These are phyloP conservation scores for Whalleya microplaca DNA, from an alignment of 2,329 filamentous ascomycete species.

Conservation along the genomic window DNA sequence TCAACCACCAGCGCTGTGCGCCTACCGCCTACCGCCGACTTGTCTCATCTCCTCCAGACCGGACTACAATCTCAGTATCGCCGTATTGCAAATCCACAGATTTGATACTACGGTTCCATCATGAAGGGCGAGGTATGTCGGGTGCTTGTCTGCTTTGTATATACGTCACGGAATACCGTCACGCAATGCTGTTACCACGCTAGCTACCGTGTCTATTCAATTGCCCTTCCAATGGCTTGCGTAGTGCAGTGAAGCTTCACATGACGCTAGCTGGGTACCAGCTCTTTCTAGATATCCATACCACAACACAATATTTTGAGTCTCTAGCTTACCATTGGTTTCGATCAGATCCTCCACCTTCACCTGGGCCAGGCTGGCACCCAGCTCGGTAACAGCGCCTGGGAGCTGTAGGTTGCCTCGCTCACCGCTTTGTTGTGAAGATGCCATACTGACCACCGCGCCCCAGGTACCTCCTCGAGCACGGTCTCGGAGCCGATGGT, in stretches of 20 bases:
- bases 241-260: slow-evolving; percentile 1
- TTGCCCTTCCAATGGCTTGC: neutral
- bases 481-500: slow-evolving; percentile 69
- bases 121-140: slow-evolving; percentile 62
- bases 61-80: slow-evolving; percentile 17
- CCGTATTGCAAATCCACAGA: slow-evolving; percentile 16
- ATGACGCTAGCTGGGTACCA: neutral
- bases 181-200: slow-evolving; percentile 14
- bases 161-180: slow-evolving; percentile 14
- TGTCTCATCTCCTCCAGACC: slow-evolving; percentile 17
- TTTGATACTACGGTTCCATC: slow-evolving; percentile 35
- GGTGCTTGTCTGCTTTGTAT: neutral
- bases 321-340: slow-evolving; percentile 22
- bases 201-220: slow-evolving; percentile 3
- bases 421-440: slow-evolving; percentile 25
- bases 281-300: neutral
- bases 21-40: slow-evolving; percentile 26
- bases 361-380: slow-evolving; percentile 71
- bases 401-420: slow-evolving; percentile 68
- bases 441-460: slow-evolving; percentile 20
- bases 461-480: slow-evolving; percentile 71
- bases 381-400: slow-evolving; percentile 75
- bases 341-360: slow-evolving; percentile 61
- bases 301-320: neutral
- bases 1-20: slow-evolving; percentile 33